Conservation (phyloP, 306 rosid genomes). For the cucumber (Cucumis sativus) region Cucumber_9930_V3 NC_026655.2:5231501-5232000, state of each 20-base stretch:
- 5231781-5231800: not conserved
- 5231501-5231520: not conserved
- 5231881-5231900: conserved; percentile 75
- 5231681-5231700: not conserved
- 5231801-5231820: not conserved
- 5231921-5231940: conserved; percentile 93
- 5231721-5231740: not conserved
- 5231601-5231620: not conserved
- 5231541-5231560: not conserved
- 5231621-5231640: not conserved
- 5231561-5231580: not conserved
- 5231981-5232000: conserved; percentile 82
- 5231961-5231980: conserved; percentile 83
- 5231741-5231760: not conserved
- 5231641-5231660: not conserved
- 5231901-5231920: conserved; percentile 68
- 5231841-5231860: conserved; percentile 51
- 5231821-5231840: not conserved
- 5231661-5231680: not conserved
- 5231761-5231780: not conserved
- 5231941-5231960: conserved; percentile 86
- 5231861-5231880: conserved; percentile 80
- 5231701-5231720: not conserved
- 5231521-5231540: not conserved
- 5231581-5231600: not conserved